Evolutionary conservation across 768 basidiomycete species (phyloP), one percentile per base, ranked within the genome.

Genomic region (Mycena alexandri): DNA sequence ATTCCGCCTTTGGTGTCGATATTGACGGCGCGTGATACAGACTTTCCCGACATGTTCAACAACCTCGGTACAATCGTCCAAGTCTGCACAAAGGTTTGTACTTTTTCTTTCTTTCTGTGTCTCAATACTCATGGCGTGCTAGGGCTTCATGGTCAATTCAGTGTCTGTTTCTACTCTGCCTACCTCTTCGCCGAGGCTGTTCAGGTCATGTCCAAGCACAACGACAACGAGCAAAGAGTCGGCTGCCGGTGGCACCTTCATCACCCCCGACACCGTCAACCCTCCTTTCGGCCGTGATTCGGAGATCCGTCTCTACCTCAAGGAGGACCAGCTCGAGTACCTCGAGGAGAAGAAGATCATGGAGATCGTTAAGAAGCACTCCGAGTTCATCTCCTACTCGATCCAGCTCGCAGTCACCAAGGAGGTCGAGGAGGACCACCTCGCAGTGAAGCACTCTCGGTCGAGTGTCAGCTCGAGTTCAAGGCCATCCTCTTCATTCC

Each of bases 201-300:
- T 4, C 96, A 98, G 82, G 95, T 99, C 78, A 92, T 98, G 82
- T 95, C 96, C 72, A 99, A 99, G 85, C 96, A 99, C 88, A 99
- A 99, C 77, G 97, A 99, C 75, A 97, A 99, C 79, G 98, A 99
- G 84, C 97, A 99, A 98, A 97, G 97, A 99, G 87, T 99, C 97
- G n/a, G 93, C 98, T 70, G 97, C 97, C 36, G 98, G 97, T 78
- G 98, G 97, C 63, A 99, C 97, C 58, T 99, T 99, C 77, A 98
- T 99, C 84, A 98, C 96, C 54, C 91, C 84, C 65, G 97, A 99
- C 80, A 93, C 90, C 68, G 82, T 91, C 79, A 96, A 96, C 85
- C 90, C 92, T 24, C 87, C 93, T 71, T 87, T 99, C 63, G 94
- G 93, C 64, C 96, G 98, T 78, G 97, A 98, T 82, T 91, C 93